These are phyloP conservation scores for Cucumis hystrix DNA, from an alignment of 306 rosid genomes.

Conservation along the genomic window DNA sequence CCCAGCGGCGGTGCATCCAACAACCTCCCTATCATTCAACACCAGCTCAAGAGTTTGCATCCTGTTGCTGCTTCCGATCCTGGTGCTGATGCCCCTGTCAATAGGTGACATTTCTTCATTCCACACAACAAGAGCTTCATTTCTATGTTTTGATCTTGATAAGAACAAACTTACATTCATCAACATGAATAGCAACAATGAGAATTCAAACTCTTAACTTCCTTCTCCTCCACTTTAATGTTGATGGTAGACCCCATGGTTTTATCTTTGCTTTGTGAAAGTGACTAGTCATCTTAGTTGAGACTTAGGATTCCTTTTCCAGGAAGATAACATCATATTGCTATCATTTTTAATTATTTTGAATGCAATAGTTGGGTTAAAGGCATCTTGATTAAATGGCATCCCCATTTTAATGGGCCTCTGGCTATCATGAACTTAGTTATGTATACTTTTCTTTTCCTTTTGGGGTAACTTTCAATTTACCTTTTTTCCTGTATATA, in stretches of 20 bases:
- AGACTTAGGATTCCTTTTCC: conserved; percentile 20
- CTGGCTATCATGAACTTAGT: not conserved
- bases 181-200: not conserved
- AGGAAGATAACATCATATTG: conserved; percentile 3
- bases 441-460: not conserved
- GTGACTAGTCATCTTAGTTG: conserved; percentile 18
- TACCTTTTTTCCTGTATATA: not conserved
- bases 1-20: conserved; percentile 17
- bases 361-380: conserved; percentile 5
- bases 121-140: not conserved
- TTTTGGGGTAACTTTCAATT: not conserved
- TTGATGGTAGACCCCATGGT: conserved; percentile 14
- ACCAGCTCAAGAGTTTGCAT: conserved; percentile 28
- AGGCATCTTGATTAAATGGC: conserved; percentile 4
- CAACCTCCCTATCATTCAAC: conserved; percentile 6
- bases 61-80: conserved; percentile 14
- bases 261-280: conserved; percentile 23
- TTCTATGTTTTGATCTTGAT: not conserved
- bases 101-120: conserved; percentile 23
- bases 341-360: conserved; percentile 5
- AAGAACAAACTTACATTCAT: not conserved
- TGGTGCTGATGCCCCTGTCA: conserved; percentile 13
- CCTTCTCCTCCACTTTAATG: conserved; percentile 19
- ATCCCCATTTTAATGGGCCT: conserved; percentile 3
- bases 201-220: not conserved